Evolutionary conservation across 495 filamentous ascomycete species (phyloP), one percentile per base, ranked within the genome.

Genomic region (Articulospora tetracladia): DNA sequence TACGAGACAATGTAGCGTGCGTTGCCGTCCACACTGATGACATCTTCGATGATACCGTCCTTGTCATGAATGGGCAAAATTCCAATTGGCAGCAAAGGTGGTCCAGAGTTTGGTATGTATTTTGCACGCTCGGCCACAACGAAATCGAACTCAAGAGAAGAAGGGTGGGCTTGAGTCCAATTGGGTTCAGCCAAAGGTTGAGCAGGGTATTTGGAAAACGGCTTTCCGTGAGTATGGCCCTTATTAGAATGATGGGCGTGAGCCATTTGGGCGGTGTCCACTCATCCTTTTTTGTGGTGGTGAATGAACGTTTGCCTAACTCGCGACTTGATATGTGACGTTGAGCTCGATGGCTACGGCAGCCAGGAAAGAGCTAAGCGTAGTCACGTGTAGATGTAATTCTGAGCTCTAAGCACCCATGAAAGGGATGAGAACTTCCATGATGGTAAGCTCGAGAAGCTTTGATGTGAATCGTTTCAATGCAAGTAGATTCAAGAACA

Each of bases 41-140:
- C 22, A 0, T 39, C 53, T 7, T 41, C 1, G 36, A 68, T 68
- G 13, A 61, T 52, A 1, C 62, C 66, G 17, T 60, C 57, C 26
- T 60, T 60, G 26, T 63, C 63, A 32, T 68, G 57, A 22, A 39
- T 4, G 22, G 58, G 60, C 57, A 63, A 60, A 32, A 59, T 36
- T 8, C 55, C 44, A n/a, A 65, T 22, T 1, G 62, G 60, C 7
- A 54, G 46, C 4, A 68, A 20, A 6, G 65, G 58, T 12, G 65
- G 65, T 4, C 61, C 65, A 11, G 66, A 68, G n/a, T 54, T 50
- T 8, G 62, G 66, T 12, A 63, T 50, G 57, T 68, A 68, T 20
- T 34, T 58, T 2, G 61, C 59, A 27, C 62, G 49, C n/a, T 65
- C 54, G 4, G 56, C 59, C 10, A 68, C 54, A 0, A 61, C 60